Conservation (phyloP, 164 flowering plant genomes). For the grape (Vitis vinifera) region ASM3070453v1 NC_081805.1:695001-695500, state of each 20-base stretch:
- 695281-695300: not conserved
- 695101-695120: slow-evolving; percentile 91
- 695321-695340: too few species aligned
- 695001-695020: not conserved
- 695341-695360: too few species aligned
- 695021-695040: slow-evolving; percentile 17
- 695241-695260: slow-evolving; percentile 51
- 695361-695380: too few species aligned
- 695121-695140: slow-evolving; percentile 87
- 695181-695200: slow-evolving; percentile 70
- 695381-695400: too few species aligned
- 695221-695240: slow-evolving; percentile 83
- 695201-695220: slow-evolving; percentile 64
- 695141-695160: slow-evolving; percentile 82
- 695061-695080: slow-evolving; percentile 1
- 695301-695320: not conserved
- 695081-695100: slow-evolving; percentile 47
- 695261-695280: not conserved
- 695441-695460: too few species aligned
- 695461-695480: too few species aligned
- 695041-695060: slow-evolving; percentile 5
- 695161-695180: slow-evolving; percentile 92
- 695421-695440: too few species aligned
- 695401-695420: too few species aligned
- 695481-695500: too few species aligned